Evolutionary conservation across 2,329 filamentous ascomycete species (phyloP).

Genomic region (Magnaporthiopsis poae): DNA sequence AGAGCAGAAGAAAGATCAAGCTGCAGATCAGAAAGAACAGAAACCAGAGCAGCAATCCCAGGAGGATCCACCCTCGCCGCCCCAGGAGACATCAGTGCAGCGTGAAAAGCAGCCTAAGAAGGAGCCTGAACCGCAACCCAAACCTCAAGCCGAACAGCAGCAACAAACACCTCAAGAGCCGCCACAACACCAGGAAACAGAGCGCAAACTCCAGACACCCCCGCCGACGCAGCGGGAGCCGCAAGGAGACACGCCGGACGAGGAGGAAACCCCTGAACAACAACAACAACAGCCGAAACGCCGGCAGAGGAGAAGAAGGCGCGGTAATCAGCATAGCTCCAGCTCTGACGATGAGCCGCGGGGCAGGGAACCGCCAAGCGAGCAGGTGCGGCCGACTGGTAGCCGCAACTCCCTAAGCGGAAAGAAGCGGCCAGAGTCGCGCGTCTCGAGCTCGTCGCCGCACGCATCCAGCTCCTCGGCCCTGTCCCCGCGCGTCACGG

Average conservation of each 20-base stretch:
- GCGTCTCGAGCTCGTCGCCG: background rate
- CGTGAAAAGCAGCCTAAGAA: background rate
- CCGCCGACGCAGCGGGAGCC: background rate
- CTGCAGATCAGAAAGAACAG: background rate
- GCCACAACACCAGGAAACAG: background rate
- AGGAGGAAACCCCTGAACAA: background rate
- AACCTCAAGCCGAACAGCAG: background rate
- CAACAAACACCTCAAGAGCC: background rate
- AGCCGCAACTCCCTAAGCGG: background rate
- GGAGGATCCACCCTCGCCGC: background rate
- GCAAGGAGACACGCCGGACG: background rate
- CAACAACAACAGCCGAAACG: background rate
- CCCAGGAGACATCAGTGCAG: background rate
- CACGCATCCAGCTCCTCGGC: background rate
- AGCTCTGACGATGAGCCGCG: background rate
- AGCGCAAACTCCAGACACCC: conserved; percentile 1
- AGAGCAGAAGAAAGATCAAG: background rate
- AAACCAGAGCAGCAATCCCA: background rate
- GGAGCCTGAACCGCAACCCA: background rate
- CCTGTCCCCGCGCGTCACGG: background rate
- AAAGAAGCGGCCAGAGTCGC: background rate
- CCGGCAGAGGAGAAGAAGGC: conserved; percentile 3
- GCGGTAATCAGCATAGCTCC: conserved; percentile 3
- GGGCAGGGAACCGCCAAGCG: background rate
- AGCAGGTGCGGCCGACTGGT: background rate